These are phyloP conservation scores for Fraxinus dipetala DNA, from an alignment of 305 asterid species.

Conservation along the genomic window DNA sequence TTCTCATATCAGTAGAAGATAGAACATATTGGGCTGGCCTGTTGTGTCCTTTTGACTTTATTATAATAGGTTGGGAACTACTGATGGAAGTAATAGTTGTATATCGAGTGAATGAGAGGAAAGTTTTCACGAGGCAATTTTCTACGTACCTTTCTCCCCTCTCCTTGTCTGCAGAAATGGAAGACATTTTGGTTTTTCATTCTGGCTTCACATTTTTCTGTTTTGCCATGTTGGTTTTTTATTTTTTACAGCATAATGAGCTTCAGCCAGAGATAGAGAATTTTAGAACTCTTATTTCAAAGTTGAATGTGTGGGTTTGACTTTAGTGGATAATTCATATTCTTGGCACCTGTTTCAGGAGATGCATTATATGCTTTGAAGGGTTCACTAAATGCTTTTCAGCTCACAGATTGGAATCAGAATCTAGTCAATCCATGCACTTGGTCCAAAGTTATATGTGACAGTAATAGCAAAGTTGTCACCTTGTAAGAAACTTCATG, in stretches of 20 bases:
- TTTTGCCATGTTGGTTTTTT: not conserved
- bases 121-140: not conserved
- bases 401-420: slow-evolving; percentile 74
- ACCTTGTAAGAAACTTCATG: slow-evolving; percentile 56
- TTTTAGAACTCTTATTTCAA: not conserved
- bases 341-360: slow-evolving; percentile 41
- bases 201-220: not conserved
- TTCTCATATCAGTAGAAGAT: not conserved
- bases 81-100: not conserved
- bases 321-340: not conserved
- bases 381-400: slow-evolving; percentile 66
- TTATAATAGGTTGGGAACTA: not conserved
- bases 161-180: not conserved
- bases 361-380: slow-evolving; percentile 66
- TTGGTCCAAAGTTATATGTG: slow-evolving; percentile 80
- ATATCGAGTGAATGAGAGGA: not conserved
- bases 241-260: not conserved
- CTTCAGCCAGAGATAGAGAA: not conserved
- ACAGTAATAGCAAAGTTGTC: slow-evolving; percentile 44
- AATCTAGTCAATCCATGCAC: slow-evolving; percentile 90
- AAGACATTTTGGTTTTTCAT: not conserved
- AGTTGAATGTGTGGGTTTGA: not conserved
- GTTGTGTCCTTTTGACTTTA: not conserved
- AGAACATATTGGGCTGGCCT: not conserved
- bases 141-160: not conserved